Evolutionary conservation across 2,329 filamentous ascomycete genomes (phyloP), one percentile per base, ranked within the genome.

Genomic region (Alternaria metachromatica): DNA sequence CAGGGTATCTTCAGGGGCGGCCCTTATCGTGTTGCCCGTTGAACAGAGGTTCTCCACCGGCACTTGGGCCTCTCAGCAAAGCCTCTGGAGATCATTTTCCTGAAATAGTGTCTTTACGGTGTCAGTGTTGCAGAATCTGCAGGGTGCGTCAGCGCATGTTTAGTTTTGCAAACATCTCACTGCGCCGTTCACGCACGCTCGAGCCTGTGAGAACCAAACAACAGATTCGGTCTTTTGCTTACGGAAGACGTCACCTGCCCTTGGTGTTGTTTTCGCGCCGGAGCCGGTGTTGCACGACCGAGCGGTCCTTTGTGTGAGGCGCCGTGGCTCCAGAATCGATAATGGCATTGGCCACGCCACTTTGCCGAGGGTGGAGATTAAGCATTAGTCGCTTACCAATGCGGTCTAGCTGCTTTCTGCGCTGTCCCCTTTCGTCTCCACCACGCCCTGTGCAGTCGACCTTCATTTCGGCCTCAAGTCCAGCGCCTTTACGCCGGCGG

Each of bases 381-480:
- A 67, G 57, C 64, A 61, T 69, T 55, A 21, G 55, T 45, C 62
- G 60, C 43, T 21, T 43, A 18, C 62, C 23, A 46, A 58, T 50
- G 3, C 41, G 63, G 66, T 6, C 48, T 73, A 72, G 62, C 64
- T 20, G 33, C 18, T 15, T 37, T 46, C 28, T 45, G 37, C n/a
- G 28, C 20, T 37, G 60, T 53, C 51, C 64, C 58, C 28, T 67
- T 65, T 63, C 53, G 41, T 58, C 46, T 33, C 46, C 63, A 60
- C 58, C 33, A 65, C 48, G 58, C 60, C 49, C 45, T 60, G 58
- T 44, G 45, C 58, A 50, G 37, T 62, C 62, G 55, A 63, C 46
- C 60, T 69, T 73, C 68, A 73, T 75, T 72, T 73, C 72, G 71
- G 64, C 61, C 58, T 62, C 61, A 61, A 28, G 60, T 63, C 60